A percentile compares a stretch with the other conserved stretches of the same genome.
phyloP scores from a whole-genome alignment of 2,329 filamentous ascomycete species.

The Colletotrichum filicis region DNA sequence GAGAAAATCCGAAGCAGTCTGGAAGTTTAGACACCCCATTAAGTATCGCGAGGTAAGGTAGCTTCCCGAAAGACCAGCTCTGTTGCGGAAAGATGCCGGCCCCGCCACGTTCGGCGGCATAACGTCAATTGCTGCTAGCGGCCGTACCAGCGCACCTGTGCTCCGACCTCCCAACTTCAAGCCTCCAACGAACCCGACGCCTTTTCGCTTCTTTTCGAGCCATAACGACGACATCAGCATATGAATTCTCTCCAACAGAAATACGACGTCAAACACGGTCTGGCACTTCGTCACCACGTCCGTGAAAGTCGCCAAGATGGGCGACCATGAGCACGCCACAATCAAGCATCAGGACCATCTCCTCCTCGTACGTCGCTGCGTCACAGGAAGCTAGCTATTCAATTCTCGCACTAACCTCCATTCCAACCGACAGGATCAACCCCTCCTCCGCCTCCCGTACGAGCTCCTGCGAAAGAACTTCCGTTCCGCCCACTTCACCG shows the following conservation, averaged over 20 bases:
- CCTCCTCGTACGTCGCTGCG: conserved; percentile 66
- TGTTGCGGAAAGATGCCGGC: conserved; percentile 8
- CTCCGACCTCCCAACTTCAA: conserved; percentile 16
- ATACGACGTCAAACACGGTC: neutral
- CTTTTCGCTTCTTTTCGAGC: neutral
- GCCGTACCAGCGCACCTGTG: conserved; percentile 26
- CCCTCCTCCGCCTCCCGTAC: conserved; percentile 90
- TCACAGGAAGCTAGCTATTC: conserved; percentile 1
- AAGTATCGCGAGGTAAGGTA: neutral
- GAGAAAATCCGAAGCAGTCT: neutral
- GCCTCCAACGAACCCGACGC: neutral
- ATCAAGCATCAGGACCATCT: conserved; percentile 81
- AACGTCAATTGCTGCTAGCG: conserved; percentile 22
- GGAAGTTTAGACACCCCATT: neutral
- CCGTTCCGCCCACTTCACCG: conserved; percentile 81
- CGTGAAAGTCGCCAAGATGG: conserved; percentile 55
- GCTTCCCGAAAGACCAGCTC: neutral
- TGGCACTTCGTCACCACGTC: neutral
- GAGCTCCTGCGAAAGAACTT: conserved; percentile 96
- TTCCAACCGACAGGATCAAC: conserved; percentile 77
- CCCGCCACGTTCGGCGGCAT: conserved; percentile 26
- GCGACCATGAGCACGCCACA: conserved; percentile 70
- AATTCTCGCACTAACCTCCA: conserved; percentile 12
- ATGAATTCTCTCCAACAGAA: neutral
- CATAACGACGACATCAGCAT: conserved; percentile 7